These are phyloP conservation scores for Cercophora sp. DNA, from an alignment of 495 filamentous ascomycete genomes.

Conservation along the genomic window DNA sequence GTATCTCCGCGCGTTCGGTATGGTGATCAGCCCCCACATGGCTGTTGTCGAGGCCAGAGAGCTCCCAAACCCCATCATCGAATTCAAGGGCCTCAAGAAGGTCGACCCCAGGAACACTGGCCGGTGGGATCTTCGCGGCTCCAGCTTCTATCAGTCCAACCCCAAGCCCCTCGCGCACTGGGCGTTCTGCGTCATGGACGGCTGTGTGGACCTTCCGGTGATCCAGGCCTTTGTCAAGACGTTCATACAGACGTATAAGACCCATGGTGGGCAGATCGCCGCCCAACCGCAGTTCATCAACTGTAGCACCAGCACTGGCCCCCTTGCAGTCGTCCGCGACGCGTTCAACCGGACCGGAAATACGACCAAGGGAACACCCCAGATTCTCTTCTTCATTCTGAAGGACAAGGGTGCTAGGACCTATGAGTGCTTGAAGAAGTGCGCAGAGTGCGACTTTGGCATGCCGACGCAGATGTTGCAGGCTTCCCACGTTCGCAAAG, in stretches of 20 bases:
- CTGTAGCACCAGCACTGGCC: neutral
- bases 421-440: conserved; percentile 80
- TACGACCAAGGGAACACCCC: conserved; percentile 31
- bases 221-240: conserved; percentile 53
- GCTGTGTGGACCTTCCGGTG: conserved; percentile 31
- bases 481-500: conserved; percentile 54
- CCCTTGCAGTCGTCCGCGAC: conserved; percentile 14
- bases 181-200: conserved; percentile 50
- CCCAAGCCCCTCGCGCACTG: conserved; percentile 58
- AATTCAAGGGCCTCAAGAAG: conserved; percentile 51
- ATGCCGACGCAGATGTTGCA: conserved; percentile 71
- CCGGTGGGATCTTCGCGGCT: conserved; percentile 81
- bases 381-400: conserved; percentile 71
- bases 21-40: conserved; percentile 61
- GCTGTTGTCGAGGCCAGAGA: conserved; percentile 64
- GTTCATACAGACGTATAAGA: conserved; percentile 59
- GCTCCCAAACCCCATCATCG: conserved; percentile 63
- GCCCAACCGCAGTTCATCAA: conserved; percentile 32
- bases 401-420: conserved; percentile 57
- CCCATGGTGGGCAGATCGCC: conserved; percentile 66
- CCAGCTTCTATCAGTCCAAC: conserved; percentile 67
- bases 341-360: conserved; percentile 17
- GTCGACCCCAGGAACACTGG: conserved; percentile 57
- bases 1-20: conserved; percentile 61
- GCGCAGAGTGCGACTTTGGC: conserved; percentile 74